Evolutionary conservation across 139 green algal species (phyloP), one percentile per base, ranked within the genome.

Genomic region (Tetratostichococcus sp.): DNA sequence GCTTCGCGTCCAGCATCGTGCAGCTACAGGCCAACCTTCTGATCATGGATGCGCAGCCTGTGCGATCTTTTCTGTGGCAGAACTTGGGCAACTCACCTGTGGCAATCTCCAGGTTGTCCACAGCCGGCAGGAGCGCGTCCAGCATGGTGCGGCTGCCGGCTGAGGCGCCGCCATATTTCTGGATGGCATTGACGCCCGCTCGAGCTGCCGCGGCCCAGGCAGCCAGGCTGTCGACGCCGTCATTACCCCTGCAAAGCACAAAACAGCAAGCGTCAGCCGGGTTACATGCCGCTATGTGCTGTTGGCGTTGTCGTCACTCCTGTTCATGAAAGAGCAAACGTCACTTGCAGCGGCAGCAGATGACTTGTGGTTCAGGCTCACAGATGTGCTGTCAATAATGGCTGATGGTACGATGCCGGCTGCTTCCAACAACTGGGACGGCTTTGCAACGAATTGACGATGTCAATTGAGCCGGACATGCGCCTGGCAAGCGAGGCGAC

Each of bases 1-100:
- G 26, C n/a, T 95, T 74, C 2, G 91, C 91, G 70, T 94, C 91
- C 39, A 97, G 74, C 89, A 95, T 94, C 19, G 91, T 96, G 35
- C 91, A 79, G 77, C n/a, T n/a, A n/a, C n/a, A n/a, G n/a, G n/a
- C n/a, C n/a, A n/a, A n/a, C n/a, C 80, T 80, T 2, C 91, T 91
- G 1, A 30, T 32, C 11, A 68, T 43, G 0, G 89, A 89, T 1
- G 87, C 79, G 1, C 89, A 22, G 8, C 14, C 39, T 50, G 39
- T 50, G 8, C 39, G 39, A 22, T 50, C 14, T 14, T 8, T 8
- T 8, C 39, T 50, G 39, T 50, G 39, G 39, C 39, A 11, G 39
- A 50, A 11, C 39, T 50, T 6, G 11, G 39, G 11, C 6, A 21
- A 11, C 50, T 23, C 50, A 62, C 50, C 50, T 28, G 50, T 26